Conservation (phyloP, 495 filamentous ascomycete species). For the Parachaetomium inaequale region DNA sequence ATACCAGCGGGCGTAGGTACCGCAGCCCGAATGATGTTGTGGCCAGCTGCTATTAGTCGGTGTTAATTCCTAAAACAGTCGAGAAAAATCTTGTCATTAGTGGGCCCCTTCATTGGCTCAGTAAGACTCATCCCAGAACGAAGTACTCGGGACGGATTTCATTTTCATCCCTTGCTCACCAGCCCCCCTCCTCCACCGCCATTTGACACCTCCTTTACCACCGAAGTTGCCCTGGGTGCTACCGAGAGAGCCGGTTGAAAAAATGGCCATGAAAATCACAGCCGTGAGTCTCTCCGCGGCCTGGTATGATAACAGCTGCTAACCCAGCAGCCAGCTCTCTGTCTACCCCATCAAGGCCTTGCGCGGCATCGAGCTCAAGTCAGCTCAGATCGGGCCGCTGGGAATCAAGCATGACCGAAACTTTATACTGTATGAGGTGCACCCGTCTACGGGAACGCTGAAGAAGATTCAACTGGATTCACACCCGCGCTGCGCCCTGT, state of each 20-base stretch:
- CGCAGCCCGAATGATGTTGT: not conserved
- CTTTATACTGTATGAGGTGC: conserved; percentile 69
- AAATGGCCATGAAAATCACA: conserved; percentile 23
- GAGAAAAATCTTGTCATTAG: not conserved
- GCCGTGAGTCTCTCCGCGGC: conserved; percentile 5
- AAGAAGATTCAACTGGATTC: conserved; percentile 65
- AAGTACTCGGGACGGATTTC: not conserved
- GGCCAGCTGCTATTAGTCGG: not conserved
- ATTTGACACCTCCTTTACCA: not conserved
- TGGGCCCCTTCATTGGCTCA: not conserved
- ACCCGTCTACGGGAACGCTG: conserved; percentile 31
- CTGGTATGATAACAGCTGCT: not conserved
- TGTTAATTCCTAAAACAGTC: not conserved
- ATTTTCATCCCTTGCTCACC: not conserved
- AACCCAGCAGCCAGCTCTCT: conserved; percentile 57
- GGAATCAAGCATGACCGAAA: conserved; percentile 73
- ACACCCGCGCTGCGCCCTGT: conserved; percentile 64
- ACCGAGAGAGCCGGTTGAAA: not conserved
- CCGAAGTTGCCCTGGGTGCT: not conserved
- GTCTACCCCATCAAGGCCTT: conserved; percentile 89
- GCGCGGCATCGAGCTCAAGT: conserved; percentile 55
- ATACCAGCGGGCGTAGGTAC: too few species aligned
- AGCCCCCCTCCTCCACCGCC: not conserved
- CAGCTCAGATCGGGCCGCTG: conserved; percentile 56
- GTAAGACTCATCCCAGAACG: not conserved